phyloP scores from a whole-genome alignment of 1,284 basidiomycete species.

The Cryptococcus sp. region DNA sequence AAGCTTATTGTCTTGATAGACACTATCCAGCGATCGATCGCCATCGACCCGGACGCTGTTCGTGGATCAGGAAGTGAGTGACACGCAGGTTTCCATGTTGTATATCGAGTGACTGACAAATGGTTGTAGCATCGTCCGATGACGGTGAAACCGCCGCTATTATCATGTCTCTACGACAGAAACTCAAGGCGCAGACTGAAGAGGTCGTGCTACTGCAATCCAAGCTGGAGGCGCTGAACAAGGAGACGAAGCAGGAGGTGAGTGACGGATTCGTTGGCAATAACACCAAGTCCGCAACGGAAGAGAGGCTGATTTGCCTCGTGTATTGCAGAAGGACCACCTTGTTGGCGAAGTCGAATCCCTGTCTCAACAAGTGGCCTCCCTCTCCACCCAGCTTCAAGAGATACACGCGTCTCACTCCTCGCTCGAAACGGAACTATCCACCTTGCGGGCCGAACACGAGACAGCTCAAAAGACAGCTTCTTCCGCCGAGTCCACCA shows the following conservation, averaged over 20 bases:
- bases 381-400: constrained; percentile 32
- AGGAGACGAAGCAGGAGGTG: constrained; percentile 55
- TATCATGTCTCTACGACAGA: constrained; percentile 74
- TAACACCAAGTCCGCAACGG: background rate
- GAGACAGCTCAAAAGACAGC: constrained; percentile 29
- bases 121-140: constrained; percentile 58
- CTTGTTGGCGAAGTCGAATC: constrained; percentile 55
- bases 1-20: constrained; percentile 39
- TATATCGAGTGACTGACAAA: background rate
- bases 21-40: constrained; percentile 59
- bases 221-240: constrained; percentile 36
- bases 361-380: constrained; percentile 45
- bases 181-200: constrained; percentile 73
- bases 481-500: constrained; percentile 21
- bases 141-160: constrained; percentile 75
- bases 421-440: constrained; percentile 29
- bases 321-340: constrained; percentile 38
- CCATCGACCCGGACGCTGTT: constrained; percentile 57
- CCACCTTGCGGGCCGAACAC: constrained; percentile 32
- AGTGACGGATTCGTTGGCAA: constrained; percentile 15
- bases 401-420: constrained; percentile 19
- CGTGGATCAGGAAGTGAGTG: constrained; percentile 46
- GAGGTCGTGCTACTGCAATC: constrained; percentile 59
- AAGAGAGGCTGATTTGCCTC: background rate
- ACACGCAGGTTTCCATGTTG: background rate